A percentile compares a stretch with the other conserved stretches of the same genome.
phyloP scores from a whole-genome alignment of 108 stramenopile species.

The Pseudonitzschia multistriata region DNA sequence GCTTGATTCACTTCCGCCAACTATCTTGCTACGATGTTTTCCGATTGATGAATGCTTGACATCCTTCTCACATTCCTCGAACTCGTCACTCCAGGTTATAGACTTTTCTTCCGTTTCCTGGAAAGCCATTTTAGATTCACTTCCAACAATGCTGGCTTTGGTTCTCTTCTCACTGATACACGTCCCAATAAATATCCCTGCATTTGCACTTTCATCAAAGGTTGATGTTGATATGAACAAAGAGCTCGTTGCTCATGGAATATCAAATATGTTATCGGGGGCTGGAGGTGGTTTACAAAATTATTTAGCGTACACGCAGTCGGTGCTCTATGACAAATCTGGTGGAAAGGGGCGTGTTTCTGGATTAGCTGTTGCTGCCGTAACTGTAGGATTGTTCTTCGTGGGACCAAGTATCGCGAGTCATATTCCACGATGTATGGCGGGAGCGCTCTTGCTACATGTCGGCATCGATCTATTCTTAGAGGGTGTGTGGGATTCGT shows the following conservation, averaged over 20 bases:
- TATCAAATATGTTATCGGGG: slow-evolving; percentile 62
- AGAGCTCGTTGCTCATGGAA: slow-evolving; percentile 80
- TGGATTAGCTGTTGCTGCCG: slow-evolving; percentile 29
- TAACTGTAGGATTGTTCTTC: slow-evolving; percentile 60
- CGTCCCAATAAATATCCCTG: slow-evolving; percentile 81
- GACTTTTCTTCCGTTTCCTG: slow-evolving; percentile 53
- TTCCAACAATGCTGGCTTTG: slow-evolving; percentile 66
- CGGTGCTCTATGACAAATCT: slow-evolving; percentile 69
- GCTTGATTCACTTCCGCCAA: too few species aligned
- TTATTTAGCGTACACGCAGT: slow-evolving; percentile 72
- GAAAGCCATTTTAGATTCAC: slow-evolving; percentile 47
- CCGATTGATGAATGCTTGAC: neutral
- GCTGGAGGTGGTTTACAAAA: slow-evolving; percentile 71
- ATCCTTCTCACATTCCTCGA: slow-evolving; percentile 6
- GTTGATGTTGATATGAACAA: slow-evolving; percentile 75
- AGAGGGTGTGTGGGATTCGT: slow-evolving; percentile 70
- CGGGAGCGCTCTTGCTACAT: slow-evolving; percentile 81
- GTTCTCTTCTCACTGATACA: slow-evolving; percentile 55
- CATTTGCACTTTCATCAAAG: slow-evolving; percentile 70
- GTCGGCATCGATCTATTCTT: slow-evolving; percentile 77
- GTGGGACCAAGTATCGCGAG: slow-evolving; percentile 64
- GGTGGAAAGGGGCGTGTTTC: slow-evolving; percentile 63
- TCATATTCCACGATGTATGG: slow-evolving; percentile 80
- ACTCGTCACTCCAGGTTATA: slow-evolving; percentile 12
- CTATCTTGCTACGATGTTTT: neutral